A percentile compares a stretch with the other conserved stretches of the same genome.
phyloP scores from a whole-genome alignment of 2,329 filamentous ascomycete species.

The Xylaria sp. region DNA sequence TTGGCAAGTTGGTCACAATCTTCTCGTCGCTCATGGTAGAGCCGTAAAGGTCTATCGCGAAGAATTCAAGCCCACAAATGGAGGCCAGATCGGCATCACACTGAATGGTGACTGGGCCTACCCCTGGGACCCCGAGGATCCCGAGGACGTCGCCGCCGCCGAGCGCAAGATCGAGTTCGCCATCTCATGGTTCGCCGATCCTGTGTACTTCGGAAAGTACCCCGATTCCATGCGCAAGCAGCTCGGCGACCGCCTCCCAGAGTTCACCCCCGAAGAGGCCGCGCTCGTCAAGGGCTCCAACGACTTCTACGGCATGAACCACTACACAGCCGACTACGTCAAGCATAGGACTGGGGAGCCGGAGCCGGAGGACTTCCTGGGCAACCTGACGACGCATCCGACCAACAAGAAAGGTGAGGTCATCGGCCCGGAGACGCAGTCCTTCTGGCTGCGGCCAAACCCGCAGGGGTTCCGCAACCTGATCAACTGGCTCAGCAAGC shows the following conservation, averaged over 20 bases:
- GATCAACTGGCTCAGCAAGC: conserved; percentile 76
- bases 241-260: conserved; percentile 77
- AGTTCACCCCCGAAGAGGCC: conserved; percentile 73
- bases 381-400: conserved; percentile 76
- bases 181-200: conserved; percentile 88
- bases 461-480: conserved; percentile 78
- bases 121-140: conserved; percentile 81
- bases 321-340: conserved; percentile 90
- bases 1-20: conserved; percentile 82
- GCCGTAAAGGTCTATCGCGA: conserved; percentile 84
- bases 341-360: conserved; percentile 69
- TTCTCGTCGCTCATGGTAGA: conserved; percentile 78
- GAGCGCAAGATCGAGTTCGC: conserved; percentile 85
- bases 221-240: conserved; percentile 83
- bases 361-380: conserved; percentile 70
- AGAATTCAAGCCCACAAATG: conserved; percentile 75
- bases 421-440: conserved; percentile 84
- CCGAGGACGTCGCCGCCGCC: conserved; percentile 75
- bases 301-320: conserved; percentile 95
- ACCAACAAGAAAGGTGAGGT: conserved; percentile 73
- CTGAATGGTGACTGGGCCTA: conserved; percentile 84
- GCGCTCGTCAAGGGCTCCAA: conserved; percentile 83
- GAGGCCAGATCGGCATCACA: conserved; percentile 84
- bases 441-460: conserved; percentile 78
- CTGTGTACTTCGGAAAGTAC: conserved; percentile 84